Conservation (phyloP, 1,284 basidiomycete species). For the Melampsora larici-populina region DNA sequence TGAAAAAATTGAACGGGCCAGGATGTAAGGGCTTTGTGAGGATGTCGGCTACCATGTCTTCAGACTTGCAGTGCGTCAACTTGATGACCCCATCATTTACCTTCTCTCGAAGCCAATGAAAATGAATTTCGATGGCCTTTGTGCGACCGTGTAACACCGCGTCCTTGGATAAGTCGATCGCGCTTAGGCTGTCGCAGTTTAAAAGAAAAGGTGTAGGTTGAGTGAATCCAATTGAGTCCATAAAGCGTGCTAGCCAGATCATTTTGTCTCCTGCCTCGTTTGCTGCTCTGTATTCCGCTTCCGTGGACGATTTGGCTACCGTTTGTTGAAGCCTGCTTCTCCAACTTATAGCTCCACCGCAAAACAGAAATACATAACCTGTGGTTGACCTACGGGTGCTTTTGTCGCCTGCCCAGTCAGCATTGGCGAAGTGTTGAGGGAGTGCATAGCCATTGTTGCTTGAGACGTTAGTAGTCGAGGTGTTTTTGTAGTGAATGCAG, state of each 20-base stretch:
- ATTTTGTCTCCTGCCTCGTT: too few species aligned
- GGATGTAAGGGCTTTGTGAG: background rate
- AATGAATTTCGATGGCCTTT: background rate
- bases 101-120: background rate
- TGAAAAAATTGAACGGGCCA: background rate
- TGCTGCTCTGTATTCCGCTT: too few species aligned
- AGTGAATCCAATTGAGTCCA: background rate
- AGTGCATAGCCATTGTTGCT: too few species aligned
- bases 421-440: background rate
- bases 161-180: background rate
- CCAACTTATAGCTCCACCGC: background rate
- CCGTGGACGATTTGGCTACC: too few species aligned
- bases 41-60: background rate
- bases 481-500: too few species aligned
- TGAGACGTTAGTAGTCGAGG: too few species aligned
- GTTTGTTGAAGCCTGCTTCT: background rate
- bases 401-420: background rate
- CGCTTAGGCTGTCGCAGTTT: background rate
- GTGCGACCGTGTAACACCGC: background rate
- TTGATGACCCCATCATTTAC: background rate
- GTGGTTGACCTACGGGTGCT: background rate
- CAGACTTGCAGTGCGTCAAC: too few species aligned
- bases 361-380: background rate
- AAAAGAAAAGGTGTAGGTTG: background rate
- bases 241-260: background rate